Evolutionary conservation across 805 yeast genomes (phyloP).

Genomic region (Diddensiella santjacobensis): DNA sequence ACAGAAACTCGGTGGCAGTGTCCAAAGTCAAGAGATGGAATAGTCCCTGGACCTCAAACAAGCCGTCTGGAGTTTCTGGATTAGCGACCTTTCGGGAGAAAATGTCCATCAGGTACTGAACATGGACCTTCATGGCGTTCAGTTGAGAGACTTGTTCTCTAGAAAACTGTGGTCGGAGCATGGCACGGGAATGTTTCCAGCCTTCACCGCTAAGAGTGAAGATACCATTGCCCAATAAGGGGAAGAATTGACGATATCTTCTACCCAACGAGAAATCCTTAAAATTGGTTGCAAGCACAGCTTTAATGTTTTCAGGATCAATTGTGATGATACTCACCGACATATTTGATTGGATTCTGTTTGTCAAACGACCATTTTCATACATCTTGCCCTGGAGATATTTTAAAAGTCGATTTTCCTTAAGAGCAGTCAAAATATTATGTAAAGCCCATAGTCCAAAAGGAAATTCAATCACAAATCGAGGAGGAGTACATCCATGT

Average conservation of each 20-base stretch:
- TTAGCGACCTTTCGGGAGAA: conserved; percentile 16
- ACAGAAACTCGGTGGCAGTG: conserved; percentile 35
- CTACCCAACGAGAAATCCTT: conserved; percentile 32
- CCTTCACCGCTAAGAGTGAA: conserved; percentile 35
- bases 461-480: conserved; percentile 8
- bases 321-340: conserved; percentile 24
- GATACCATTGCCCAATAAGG: conserved; percentile 36
- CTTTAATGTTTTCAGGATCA: conserved; percentile 35
- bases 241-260: conserved; percentile 28
- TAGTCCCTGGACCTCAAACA: conserved; percentile 30
- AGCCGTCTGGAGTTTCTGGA: conserved; percentile 30
- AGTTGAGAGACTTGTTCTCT: conserved; percentile 33
- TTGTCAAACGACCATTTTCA: conserved; percentile 1
- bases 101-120: conserved; percentile 21
- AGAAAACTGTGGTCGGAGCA: conserved; percentile 37
- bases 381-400: conserved; percentile 7
- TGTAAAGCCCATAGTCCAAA: conserved; percentile 8
- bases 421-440: conserved; percentile 3
- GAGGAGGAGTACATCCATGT: conserved; percentile 7
- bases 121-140: conserved; percentile 28
- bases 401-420: conserved; percentile 7
- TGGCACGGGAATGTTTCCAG: conserved; percentile 37
- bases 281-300: conserved; percentile 33
- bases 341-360: conserved; percentile 20
- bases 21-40: conserved; percentile 34